Evolutionary conservation across 148 eudicot genomes (phyloP).

Genomic region (Rhododendron griersonianum): DNA sequence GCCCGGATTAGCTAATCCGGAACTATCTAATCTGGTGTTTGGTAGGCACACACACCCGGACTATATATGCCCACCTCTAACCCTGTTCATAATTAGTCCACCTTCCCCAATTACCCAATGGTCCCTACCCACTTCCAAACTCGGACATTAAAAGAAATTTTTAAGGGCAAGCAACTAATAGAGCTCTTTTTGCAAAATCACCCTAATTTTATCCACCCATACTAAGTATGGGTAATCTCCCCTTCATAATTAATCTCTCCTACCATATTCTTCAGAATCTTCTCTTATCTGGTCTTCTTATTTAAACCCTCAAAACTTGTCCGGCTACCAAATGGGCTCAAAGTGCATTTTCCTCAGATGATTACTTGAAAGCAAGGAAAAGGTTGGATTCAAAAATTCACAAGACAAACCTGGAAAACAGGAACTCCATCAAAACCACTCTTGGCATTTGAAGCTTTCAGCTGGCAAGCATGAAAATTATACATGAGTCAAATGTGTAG

Average conservation of each 20-base stretch:
- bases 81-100: too few species aligned
- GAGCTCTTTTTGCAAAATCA: background rate
- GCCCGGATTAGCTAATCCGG: too few species aligned
- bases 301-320: background rate
- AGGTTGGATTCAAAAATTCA: background rate
- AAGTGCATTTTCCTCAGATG: background rate
- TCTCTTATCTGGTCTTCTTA: background rate
- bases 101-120: too few species aligned
- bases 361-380: background rate
- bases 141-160: background rate
- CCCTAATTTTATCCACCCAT: background rate
- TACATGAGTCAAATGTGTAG: background rate
- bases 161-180: background rate
- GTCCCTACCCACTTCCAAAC: too few species aligned
- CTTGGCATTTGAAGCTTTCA: constrained; percentile 55
- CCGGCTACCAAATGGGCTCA: background rate
- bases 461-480: constrained; percentile 35
- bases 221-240: background rate
- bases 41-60: background rate
- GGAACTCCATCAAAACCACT: constrained; percentile 96
- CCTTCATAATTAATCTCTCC: background rate
- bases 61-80: background rate
- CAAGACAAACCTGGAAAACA: constrained; percentile 72
- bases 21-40: background rate
- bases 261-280: background rate